Conservation (phyloP, 148 eudicot species). For the Vaccinium corymbosum region DNA sequence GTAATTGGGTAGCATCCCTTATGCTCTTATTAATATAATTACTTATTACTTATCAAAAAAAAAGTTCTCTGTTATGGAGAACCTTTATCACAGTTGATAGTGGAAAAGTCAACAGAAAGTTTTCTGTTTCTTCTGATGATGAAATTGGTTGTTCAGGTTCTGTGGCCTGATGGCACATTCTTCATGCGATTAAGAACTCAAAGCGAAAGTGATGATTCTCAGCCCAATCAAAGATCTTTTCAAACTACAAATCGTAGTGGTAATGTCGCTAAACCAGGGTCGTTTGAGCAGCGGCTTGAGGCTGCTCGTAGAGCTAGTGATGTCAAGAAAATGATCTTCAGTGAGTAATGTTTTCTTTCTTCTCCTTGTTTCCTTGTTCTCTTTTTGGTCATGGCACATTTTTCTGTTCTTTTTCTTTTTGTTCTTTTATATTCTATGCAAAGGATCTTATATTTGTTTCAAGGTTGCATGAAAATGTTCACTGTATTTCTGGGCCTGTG, state of each 20-base stretch:
- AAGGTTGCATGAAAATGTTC: background rate
- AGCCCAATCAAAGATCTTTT: slow-evolving; percentile 37
- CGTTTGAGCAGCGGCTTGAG: slow-evolving; percentile 89
- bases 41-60: too few species aligned
- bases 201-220: slow-evolving; percentile 30
- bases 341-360: slow-evolving; percentile 43
- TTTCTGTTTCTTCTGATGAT: slow-evolving; percentile 13
- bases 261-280: slow-evolving; percentile 38
- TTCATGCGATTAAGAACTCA: slow-evolving; percentile 49
- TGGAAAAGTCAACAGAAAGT: background rate
- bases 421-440: too few species aligned
- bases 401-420: background rate
- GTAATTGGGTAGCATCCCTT: too few species aligned
- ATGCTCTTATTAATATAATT: too few species aligned
- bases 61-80: background rate
- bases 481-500: background rate
- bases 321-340: slow-evolving; percentile 73
- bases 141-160: slow-evolving; percentile 42
- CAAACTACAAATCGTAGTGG: slow-evolving; percentile 41
- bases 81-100: background rate
- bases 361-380: background rate
- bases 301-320: slow-evolving; percentile 89
- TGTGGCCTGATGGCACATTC: slow-evolving; percentile 90
- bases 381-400: background rate
- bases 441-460: background rate